Conservation (phyloP, 768 basidiomycete species). For the Krasilnikovozyma curviuscula region DNA sequence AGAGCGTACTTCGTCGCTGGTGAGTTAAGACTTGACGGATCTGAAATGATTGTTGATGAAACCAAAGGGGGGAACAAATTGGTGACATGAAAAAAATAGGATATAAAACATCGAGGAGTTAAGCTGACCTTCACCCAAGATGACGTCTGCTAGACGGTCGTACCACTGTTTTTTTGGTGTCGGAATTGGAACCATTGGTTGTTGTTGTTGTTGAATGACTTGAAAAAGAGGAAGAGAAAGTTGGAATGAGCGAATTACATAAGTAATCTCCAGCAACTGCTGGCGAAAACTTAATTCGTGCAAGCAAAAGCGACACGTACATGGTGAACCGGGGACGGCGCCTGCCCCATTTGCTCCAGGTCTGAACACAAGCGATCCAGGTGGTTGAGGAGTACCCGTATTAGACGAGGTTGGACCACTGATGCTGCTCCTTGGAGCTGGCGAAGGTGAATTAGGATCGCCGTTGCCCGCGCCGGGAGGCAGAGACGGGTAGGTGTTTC, state of each 20-base stretch:
- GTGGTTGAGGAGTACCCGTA: conserved; percentile 1
- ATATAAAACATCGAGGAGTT: no score
- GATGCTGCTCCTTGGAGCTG: not conserved
- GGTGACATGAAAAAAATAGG: no score
- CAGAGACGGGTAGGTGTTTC: conserved; percentile 1
- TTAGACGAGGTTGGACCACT: not conserved
- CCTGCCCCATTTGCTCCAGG: not conserved
- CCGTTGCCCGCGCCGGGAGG: not conserved
- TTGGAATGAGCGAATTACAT: not conserved
- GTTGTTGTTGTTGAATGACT: conserved; percentile 22
- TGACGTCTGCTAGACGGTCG: conserved; percentile 68
- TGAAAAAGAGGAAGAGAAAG: not conserved
- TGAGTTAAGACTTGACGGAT: no score
- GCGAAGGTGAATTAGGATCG: conserved; percentile 1
- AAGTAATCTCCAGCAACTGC: not conserved
- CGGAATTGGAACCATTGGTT: conserved; percentile 23
- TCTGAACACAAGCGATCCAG: not conserved
- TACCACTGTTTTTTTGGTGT: conserved; percentile 53
- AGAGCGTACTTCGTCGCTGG: conserved; percentile 45
- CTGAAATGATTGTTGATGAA: no score
- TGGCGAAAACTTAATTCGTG: no score
- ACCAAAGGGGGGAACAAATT: no score
- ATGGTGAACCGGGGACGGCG: no score
- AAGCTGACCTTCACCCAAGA: conserved; percentile 73
- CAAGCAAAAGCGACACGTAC: no score